Percentiles rank a stretch among this genome's conserved stretches.
These are phyloP conservation scores for Epichloe glyceriae DNA, from an alignment of 2,329 filamentous ascomycete species.

Conservation along the genomic window DNA sequence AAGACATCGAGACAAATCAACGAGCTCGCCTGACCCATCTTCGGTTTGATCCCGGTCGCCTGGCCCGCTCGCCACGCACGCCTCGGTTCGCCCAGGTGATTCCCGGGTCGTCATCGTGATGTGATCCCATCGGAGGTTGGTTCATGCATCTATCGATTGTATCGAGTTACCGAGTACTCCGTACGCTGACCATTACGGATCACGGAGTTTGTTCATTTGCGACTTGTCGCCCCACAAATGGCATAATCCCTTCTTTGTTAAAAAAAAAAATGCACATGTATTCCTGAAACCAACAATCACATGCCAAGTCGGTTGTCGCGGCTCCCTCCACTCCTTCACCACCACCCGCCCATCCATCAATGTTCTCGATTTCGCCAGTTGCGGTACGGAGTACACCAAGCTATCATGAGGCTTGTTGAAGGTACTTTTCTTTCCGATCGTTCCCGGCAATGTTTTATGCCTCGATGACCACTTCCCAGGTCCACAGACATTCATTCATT, in stretches of 20 bases:
- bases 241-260: not conserved
- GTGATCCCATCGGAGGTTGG: not conserved
- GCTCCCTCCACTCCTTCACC: too few species aligned
- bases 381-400: not conserved
- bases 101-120: not conserved
- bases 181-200: not conserved
- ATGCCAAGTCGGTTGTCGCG: conserved; percentile 2
- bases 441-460: not conserved
- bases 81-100: not conserved
- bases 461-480: not conserved
- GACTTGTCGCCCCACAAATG: too few species aligned
- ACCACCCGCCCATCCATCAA: too few species aligned
- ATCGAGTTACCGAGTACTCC: not conserved
- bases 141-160: not conserved
- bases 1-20: too few species aligned
- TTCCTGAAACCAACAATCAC: conserved; percentile 1
- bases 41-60: not conserved
- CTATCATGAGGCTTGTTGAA: not conserved
- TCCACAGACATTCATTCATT: not conserved
- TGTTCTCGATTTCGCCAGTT: too few species aligned
- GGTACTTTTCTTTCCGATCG: conserved; percentile 1
- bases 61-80: conserved; percentile 2
- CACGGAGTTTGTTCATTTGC: not conserved
- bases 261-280: not conserved
- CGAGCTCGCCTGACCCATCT: not conserved